These are phyloP conservation scores for Nakazawaea populi DNA, from an alignment of 805 yeast genomes.

Conservation along the genomic window DNA sequence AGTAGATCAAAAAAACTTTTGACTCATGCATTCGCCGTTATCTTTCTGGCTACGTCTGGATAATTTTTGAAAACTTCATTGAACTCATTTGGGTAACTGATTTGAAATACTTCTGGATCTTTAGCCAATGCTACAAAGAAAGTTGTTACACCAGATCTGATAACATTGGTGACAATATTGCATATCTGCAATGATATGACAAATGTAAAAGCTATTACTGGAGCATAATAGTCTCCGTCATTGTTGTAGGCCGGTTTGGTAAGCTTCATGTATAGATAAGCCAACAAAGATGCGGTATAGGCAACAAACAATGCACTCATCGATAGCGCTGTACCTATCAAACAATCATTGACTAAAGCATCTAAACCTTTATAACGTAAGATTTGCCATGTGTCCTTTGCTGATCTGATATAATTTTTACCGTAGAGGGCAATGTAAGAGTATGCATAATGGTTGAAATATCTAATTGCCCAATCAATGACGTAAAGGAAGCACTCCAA, in stretches of 20 bases:
- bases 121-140: constrained; percentile 75
- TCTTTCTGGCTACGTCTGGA: constrained; percentile 40
- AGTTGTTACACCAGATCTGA: constrained; percentile 71
- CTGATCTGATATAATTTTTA: constrained; percentile 64
- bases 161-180: constrained; percentile 61
- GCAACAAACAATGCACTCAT: constrained; percentile 71
- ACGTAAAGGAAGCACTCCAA: constrained; percentile 57
- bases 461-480: constrained; percentile 73
- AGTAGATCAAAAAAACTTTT: too few relatives aligned
- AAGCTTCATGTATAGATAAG: constrained; percentile 59
- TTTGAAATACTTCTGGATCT: constrained; percentile 74
- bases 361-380: constrained; percentile 76
- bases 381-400: constrained; percentile 78
- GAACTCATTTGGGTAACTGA: constrained; percentile 55
- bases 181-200: constrained; percentile 69
- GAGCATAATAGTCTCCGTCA: constrained; percentile 58
- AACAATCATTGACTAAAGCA: constrained; percentile 78
- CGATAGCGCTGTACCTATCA: constrained; percentile 73
- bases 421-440: constrained; percentile 87
- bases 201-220: constrained; percentile 69
- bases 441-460: constrained; percentile 88
- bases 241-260: constrained; percentile 64
- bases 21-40: constrained; percentile 22
- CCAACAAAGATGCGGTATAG: constrained; percentile 41
- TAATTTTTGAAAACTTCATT: constrained; percentile 42